Base-by-base conservation (phyloP, 129 eudicot genomes). In the Saposhnikovia divaricata region DNA sequence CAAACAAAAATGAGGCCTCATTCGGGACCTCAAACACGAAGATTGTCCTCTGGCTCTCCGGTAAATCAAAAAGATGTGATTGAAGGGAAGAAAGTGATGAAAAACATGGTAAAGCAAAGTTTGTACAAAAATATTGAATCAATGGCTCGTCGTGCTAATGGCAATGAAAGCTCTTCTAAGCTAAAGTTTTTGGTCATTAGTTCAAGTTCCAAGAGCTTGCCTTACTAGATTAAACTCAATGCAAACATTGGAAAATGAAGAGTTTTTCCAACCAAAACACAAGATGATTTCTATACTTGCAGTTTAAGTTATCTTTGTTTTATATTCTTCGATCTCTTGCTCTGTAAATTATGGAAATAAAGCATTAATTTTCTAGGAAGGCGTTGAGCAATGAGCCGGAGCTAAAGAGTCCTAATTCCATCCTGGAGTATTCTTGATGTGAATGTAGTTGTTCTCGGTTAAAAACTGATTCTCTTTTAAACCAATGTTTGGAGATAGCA, bases 171-270 rank as follows among this genome's bases (percentile, higher is more conserved):
- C 72, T 79, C 85, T 72, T 81, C 93, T 38, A 91, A 88, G 77
- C 83, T 90, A 9, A 96, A 90, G 87, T 81, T 88, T n/a, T 89
- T 96, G 88, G 90, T 84, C 10, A 74, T 90, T 78, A 92, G 98
- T 86, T 90, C 99, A 27, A 96, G 99, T 85, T 96, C 98, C 81
- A 92, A 92, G 88, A 96, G 99, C 84, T 89, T 96, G 81, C 99
- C 98, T 69, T 92, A 92, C 76, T 93, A 88, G 76, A 75, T 10
- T 45, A 23, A 34, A n/a, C 11, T 74, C 39, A 13, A 43, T 25
- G 23, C 40, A 45, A 2, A 45, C n/a, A 40, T 11, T 11, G 18
- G 40, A 4, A 25, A 13, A 25, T 28, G 39, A 28, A 65, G 39
- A 65, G 8, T 28, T 57, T 57, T 57, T 23, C 66, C 28, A 21